A percentile compares a stretch with the other conserved stretches of the same genome.
Conservation (phyloP, 257 asterid species). For the Lycium ferocissimum region DNA sequence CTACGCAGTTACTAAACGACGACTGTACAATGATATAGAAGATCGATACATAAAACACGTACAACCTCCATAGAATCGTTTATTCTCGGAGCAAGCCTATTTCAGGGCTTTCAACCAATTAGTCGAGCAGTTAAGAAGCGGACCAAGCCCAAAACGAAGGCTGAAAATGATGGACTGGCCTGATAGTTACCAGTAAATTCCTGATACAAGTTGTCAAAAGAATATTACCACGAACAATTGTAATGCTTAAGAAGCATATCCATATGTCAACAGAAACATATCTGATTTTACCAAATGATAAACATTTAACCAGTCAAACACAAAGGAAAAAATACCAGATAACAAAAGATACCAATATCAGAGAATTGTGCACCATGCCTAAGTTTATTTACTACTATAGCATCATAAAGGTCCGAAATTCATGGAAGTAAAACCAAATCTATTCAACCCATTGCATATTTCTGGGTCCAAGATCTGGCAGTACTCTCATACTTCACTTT, state of each 20-base stretch:
- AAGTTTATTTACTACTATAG: conserved; percentile 18
- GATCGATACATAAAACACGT: too few species aligned
- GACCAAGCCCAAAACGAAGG: neutral
- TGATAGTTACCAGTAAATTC: neutral
- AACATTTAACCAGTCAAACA: conserved; percentile 12
- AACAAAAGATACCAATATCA: neutral
- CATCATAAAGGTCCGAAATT: conserved; percentile 2
- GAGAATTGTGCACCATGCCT: conserved; percentile 8
- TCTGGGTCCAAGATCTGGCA: conserved; percentile 85
- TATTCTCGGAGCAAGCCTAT: neutral
- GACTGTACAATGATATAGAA: too few species aligned
- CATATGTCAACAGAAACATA: neutral
- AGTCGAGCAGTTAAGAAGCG: neutral
- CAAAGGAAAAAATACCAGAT: neutral
- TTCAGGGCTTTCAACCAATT: neutral
- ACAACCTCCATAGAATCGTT: too few species aligned
- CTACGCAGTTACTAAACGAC: too few species aligned
- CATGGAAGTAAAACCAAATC: neutral
- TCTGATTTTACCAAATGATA: conserved; percentile 17
- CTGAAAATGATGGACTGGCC: neutral
- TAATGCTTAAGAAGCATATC: neutral
- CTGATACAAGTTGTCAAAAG: neutral
- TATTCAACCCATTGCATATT: conserved; percentile 73
- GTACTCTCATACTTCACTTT: conserved; percentile 72
- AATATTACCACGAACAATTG: neutral